phyloP scores from a whole-genome alignment of 208 protist species.

The Leishmania aethiopica region DNA sequence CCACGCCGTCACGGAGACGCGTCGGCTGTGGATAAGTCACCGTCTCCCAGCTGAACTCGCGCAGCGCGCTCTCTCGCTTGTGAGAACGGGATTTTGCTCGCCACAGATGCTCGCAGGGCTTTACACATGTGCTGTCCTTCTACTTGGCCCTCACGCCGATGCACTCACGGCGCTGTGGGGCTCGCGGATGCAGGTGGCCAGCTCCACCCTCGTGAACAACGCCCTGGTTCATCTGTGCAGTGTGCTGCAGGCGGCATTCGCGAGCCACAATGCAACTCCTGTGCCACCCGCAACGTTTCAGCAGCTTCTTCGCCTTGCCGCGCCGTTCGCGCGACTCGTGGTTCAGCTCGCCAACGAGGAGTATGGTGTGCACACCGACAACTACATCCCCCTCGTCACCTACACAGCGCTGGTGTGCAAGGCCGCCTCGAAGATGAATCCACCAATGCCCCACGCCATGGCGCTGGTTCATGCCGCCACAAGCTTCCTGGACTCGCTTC shows the following conservation, averaged over 20 bases:
- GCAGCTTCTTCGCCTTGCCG: conserved; percentile 27
- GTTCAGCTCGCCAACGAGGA: conserved; percentile 28
- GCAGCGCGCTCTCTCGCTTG: conserved; percentile 15
- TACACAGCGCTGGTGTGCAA: conserved; percentile 25
- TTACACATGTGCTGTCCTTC: conserved; percentile 50
- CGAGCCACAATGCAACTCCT: not conserved
- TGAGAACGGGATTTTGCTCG: conserved; percentile 26
- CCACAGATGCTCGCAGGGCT: conserved; percentile 35
- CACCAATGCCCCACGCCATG: conserved; percentile 34
- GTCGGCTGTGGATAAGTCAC: conserved; percentile 17
- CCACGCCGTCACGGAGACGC: conserved; percentile 23
- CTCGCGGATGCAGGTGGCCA: conserved; percentile 27
- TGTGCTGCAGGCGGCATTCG: conserved; percentile 8
- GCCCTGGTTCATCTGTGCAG: conserved; percentile 16
- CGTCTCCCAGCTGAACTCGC: conserved; percentile 27
- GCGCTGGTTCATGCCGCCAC: conserved; percentile 29
- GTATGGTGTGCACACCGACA: conserved; percentile 43
- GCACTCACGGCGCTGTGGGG: conserved; percentile 32
- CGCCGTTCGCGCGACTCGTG: conserved; percentile 34
- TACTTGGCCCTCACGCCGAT: conserved; percentile 62
- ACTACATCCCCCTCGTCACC: conserved; percentile 75
- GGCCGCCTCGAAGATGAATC: conserved; percentile 16
- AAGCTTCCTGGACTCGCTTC: conserved; percentile 60
- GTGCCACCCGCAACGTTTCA: conserved; percentile 25
- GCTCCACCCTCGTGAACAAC: conserved; percentile 39